phyloP scores from a whole-genome alignment of 116 monocot species.

The Cymodocea nodosa region DNA sequence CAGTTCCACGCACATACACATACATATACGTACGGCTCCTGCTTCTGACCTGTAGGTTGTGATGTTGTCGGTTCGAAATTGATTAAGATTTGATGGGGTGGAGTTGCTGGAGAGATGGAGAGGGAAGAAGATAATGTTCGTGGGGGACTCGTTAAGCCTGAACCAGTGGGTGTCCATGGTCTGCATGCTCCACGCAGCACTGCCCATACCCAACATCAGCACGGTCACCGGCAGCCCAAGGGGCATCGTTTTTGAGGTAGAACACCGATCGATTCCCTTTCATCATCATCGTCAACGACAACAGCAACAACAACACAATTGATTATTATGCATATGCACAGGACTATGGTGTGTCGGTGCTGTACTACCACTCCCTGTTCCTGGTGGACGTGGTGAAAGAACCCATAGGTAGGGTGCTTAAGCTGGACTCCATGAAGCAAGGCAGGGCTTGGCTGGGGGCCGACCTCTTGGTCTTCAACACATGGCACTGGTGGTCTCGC shows the following conservation, averaged over 20 bases:
- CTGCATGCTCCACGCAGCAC: conserved; percentile 68
- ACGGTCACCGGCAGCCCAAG: background rate
- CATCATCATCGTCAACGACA: background rate
- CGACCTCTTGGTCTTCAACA: conserved; percentile 66
- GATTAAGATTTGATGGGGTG: conserved; percentile 55
- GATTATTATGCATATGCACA: no score
- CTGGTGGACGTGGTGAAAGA: conserved; percentile 58
- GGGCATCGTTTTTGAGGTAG: background rate
- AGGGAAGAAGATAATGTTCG: conserved; percentile 98
- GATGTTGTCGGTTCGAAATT: background rate
- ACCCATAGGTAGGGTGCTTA: conserved; percentile 37
- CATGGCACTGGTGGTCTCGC: conserved; percentile 77
- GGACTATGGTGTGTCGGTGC: conserved; percentile 37
- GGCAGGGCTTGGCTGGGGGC: conserved; percentile 42
- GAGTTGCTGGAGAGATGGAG: conserved; percentile 47
- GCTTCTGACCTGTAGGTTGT: no score
- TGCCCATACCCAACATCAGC: conserved; percentile 33
- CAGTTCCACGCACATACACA: no score
- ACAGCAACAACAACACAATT: no score
- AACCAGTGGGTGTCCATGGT: conserved; percentile 85
- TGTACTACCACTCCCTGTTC: conserved; percentile 44
- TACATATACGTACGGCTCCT: background rate
- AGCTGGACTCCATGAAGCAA: conserved; percentile 42
- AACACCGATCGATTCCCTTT: background rate
- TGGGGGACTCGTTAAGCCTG: conserved; percentile 77